These are phyloP conservation scores for Firmiana major DNA, from an alignment of 345 rosid species.

Conservation along the genomic window DNA sequence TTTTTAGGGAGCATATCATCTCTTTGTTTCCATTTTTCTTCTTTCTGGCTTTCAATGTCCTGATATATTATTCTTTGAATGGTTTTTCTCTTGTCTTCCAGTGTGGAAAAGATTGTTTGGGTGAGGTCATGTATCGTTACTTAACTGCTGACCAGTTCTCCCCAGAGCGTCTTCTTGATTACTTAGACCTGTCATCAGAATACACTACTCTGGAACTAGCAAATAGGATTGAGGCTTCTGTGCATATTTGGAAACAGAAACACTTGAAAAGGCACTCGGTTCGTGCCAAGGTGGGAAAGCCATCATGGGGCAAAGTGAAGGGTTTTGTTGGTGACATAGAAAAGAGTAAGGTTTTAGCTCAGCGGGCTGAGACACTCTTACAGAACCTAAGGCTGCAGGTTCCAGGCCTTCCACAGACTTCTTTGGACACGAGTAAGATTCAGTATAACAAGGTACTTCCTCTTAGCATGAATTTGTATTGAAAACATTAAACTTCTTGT, in stretches of 20 bases:
- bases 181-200: conserved; percentile 83
- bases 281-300: conserved; percentile 40
- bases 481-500: not conserved
- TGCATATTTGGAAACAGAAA: conserved; percentile 78
- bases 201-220: conserved; percentile 81
- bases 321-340: conserved; percentile 70
- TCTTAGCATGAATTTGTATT: not conserved
- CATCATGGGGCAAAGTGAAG: conserved; percentile 88
- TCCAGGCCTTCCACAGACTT: conserved; percentile 89
- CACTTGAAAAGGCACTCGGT: conserved; percentile 41
- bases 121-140: conserved; percentile 75
- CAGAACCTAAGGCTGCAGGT: conserved; percentile 68
- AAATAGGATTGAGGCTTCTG: conserved; percentile 78
- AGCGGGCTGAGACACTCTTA: conserved; percentile 75
- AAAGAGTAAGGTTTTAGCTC: conserved; percentile 53
- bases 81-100: conserved; percentile 22
- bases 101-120: conserved; percentile 81
- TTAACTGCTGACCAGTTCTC: conserved; percentile 74
- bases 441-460: conserved; percentile 36
- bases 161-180: conserved; percentile 79
- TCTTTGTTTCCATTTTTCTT: not conserved
- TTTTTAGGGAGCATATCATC: not conserved
- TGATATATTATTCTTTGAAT: not conserved
- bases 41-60: not conserved
- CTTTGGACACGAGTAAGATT: conserved; percentile 62